phyloP scores from a whole-genome alignment of 1,139 yeast genomes.

The Yamadazyma spencermartinsiae region DNA sequence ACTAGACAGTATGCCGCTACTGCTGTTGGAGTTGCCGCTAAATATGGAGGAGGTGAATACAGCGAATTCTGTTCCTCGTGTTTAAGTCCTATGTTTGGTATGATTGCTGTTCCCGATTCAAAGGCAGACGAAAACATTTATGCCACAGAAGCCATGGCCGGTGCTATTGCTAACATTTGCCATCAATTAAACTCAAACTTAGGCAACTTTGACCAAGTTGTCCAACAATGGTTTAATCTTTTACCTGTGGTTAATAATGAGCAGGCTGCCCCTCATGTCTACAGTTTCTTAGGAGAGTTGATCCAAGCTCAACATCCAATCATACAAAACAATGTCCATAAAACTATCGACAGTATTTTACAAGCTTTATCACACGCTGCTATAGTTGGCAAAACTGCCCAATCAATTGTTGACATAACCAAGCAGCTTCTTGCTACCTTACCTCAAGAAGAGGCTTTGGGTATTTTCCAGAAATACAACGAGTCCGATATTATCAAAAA shows the following conservation, averaged over 20 bases:
- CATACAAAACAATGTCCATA: constrained; percentile 55
- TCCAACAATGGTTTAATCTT: constrained; percentile 76
- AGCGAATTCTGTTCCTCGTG: constrained; percentile 66
- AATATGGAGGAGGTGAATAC: constrained; percentile 67
- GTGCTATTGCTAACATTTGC: constrained; percentile 81
- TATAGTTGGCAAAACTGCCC: constrained; percentile 70
- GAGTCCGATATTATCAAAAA: constrained; percentile 15
- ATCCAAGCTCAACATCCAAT: constrained; percentile 70
- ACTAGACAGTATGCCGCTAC: constrained; percentile 88
- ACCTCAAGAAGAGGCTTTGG: constrained; percentile 66
- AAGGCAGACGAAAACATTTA: constrained; percentile 78
- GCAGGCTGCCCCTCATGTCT: constrained; percentile 88
- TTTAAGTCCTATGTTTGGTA: constrained; percentile 70
- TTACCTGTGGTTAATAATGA: constrained; percentile 84
- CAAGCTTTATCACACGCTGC: constrained; percentile 74
- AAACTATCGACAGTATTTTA: constrained; percentile 69
- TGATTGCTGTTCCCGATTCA: constrained; percentile 81
- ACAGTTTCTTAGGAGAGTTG: constrained; percentile 71
- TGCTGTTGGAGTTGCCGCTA: constrained; percentile 85
- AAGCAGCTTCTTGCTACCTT: constrained; percentile 48
- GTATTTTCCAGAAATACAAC: constrained; percentile 49
- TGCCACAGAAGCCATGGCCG: constrained; percentile 85
- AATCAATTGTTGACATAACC: constrained; percentile 60
- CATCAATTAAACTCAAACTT: constrained; percentile 56
- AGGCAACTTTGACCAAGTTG: constrained; percentile 61